phyloP scores from a whole-genome alignment of 345 rosid genomes.

The Citrus medica region DNA sequence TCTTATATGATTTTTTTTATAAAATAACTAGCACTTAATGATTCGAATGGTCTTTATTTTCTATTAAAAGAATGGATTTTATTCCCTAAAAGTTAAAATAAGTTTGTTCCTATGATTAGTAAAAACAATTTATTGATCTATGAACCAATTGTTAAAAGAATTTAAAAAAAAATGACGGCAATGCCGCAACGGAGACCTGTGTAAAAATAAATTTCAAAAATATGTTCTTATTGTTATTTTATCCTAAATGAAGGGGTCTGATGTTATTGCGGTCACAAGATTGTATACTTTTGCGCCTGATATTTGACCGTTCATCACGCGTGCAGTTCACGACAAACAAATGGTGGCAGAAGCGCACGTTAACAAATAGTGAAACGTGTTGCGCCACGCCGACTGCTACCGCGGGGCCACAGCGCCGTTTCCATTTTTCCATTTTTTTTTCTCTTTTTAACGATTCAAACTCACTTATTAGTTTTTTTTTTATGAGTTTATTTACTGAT shows the following conservation, averaged over 20 bases:
- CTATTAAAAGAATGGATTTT: too few relatives aligned
- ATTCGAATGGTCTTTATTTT: too few relatives aligned
- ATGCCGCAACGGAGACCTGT: too few relatives aligned
- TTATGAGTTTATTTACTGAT: not conserved
- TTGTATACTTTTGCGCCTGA: constrained; percentile 37
- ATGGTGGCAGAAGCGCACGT: constrained; percentile 21
- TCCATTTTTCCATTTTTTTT: not conserved
- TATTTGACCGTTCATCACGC: constrained; percentile 60
- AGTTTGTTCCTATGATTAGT: too few relatives aligned
- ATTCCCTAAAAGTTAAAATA: too few relatives aligned
- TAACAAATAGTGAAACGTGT: constrained; percentile 18
- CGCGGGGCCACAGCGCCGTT: constrained; percentile 33
- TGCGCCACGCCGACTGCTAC: not conserved
- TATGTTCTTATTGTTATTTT: too few relatives aligned
- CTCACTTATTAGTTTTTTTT: not conserved
- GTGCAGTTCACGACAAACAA: constrained; percentile 62
- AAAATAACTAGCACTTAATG: too few relatives aligned
- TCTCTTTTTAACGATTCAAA: not conserved
- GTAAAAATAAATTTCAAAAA: too few relatives aligned
- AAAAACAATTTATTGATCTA: too few relatives aligned
- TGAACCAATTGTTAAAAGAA: too few relatives aligned
- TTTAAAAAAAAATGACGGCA: too few relatives aligned
- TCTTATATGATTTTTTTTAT: too few relatives aligned
- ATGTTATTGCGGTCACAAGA: not conserved
- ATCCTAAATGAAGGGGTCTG: not conserved